Percentiles rank a stretch among this genome's conserved stretches.
Conservation (phyloP, 257 asterid species). For the Salvia splendens region DNA sequence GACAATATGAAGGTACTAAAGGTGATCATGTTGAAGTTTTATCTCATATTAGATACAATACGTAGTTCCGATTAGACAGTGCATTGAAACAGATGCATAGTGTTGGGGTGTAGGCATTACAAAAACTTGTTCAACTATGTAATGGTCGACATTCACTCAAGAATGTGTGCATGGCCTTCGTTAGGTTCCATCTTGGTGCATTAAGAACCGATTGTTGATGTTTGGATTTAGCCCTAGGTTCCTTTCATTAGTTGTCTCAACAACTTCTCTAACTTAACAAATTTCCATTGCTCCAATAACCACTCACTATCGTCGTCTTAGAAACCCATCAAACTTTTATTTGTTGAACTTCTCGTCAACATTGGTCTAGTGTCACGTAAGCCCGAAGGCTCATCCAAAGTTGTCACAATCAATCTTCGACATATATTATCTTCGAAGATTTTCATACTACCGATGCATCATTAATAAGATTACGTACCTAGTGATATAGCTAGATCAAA, state of each 20-base stretch:
- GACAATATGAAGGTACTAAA: slow-evolving; percentile 2
- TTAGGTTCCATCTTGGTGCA: not conserved
- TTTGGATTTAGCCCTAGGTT: not conserved
- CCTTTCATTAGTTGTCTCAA: not conserved
- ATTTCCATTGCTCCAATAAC: not conserved
- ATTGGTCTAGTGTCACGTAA: not conserved
- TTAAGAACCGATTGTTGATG: not conserved
- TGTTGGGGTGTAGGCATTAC: not conserved
- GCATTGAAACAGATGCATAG: not conserved
- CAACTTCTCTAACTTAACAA: not conserved
- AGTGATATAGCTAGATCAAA: not conserved
- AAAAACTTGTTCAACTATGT: not conserved
- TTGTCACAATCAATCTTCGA: not conserved
- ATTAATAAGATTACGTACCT: not conserved
- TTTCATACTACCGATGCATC: not conserved
- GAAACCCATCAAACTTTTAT: not conserved
- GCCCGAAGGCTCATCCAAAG: not conserved
- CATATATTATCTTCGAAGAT: not conserved
- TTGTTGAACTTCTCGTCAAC: not conserved
- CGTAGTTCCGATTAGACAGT: not conserved
- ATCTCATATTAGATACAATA: not conserved
- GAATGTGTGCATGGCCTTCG: not conserved
- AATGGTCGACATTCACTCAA: not conserved
- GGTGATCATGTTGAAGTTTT: not conserved
- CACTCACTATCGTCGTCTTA: not conserved